Percentiles rank a stretch among this genome's conserved stretches.
These are phyloP conservation scores for Botrytis paeoniae DNA, from an alignment of 2,329 filamentous ascomycete genomes.

Conservation along the genomic window DNA sequence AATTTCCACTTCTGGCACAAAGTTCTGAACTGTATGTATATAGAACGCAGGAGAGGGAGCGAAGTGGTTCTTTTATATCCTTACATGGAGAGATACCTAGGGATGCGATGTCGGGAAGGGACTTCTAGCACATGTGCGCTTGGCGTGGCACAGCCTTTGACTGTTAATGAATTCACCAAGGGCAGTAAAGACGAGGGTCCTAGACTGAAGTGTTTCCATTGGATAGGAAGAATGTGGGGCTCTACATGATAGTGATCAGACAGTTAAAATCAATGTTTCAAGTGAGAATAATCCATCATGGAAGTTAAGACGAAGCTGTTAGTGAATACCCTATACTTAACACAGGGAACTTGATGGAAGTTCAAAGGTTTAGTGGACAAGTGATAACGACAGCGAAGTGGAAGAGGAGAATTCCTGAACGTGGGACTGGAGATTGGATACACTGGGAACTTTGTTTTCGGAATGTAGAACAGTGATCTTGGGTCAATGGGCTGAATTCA, in stretches of 20 bases:
- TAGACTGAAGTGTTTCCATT: not conserved
- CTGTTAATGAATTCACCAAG: not conserved
- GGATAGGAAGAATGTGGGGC: accelerated
- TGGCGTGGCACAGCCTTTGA: not conserved
- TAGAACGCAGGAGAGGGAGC: accelerated
- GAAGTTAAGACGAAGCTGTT: too few species aligned
- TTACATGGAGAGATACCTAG: too few species aligned
- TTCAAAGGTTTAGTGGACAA: not conserved
- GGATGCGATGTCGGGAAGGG: not conserved
- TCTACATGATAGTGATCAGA: accelerated
- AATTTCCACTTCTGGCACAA: too few species aligned
- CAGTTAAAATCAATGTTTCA: too few species aligned
- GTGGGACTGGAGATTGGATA: not conserved
- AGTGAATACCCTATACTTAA: not conserved
- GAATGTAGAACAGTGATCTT: accelerated
- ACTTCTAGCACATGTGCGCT: not conserved
- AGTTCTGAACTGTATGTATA: not conserved
- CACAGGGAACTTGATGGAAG: too few species aligned
- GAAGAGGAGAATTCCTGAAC: not conserved
- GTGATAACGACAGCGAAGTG: not conserved
- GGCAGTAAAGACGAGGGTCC: too few species aligned
- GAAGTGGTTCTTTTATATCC: not conserved
- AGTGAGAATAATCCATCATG: not conserved
- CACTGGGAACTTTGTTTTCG: too few species aligned
- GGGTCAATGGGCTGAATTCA: accelerated